Evolutionary conservation across 306 rosid genomes (phyloP).

Genomic region (Ormosia emarginata): DNA sequence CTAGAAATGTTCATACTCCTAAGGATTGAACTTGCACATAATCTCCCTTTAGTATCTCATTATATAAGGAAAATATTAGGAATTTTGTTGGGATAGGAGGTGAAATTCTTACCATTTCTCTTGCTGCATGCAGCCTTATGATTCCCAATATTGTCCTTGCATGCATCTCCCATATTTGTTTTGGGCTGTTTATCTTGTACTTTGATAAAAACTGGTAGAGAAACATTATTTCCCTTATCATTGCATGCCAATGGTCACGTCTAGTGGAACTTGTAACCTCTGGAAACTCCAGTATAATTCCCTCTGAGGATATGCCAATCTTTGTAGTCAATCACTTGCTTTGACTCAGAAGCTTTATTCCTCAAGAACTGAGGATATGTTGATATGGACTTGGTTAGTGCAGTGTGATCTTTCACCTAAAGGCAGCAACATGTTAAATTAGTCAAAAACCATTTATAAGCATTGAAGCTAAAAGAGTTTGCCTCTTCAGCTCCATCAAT

Average conservation of each 20-base stretch:
- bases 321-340: too few relatives aligned
- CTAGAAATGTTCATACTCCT: conserved; percentile 45
- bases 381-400: too few relatives aligned
- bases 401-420: too few relatives aligned
- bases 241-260: conserved; percentile 93
- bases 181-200: conserved; percentile 40
- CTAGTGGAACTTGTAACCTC: conserved; percentile 91
- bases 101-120: conserved; percentile 85
- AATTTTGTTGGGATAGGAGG: conserved; percentile 86
- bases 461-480: too few relatives aligned
- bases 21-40: conserved; percentile 69
- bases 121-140: conserved; percentile 86
- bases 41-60: conserved; percentile 87
- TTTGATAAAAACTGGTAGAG: conserved; percentile 64
- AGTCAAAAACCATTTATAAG: too few relatives aligned
- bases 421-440: too few relatives aligned
- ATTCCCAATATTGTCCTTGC: conserved; percentile 80
- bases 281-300: conserved; percentile 67
- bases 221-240: conserved; percentile 66
- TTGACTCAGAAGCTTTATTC: too few relatives aligned
- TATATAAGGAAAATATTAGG: conserved; percentile 74
- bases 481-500: too few relatives aligned
- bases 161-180: conserved; percentile 82
- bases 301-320: too few relatives aligned
- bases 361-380: too few relatives aligned